These are phyloP conservation scores for Cryptococcus maquisensis DNA, from an alignment of 1,284 basidiomycete genomes.

Conservation along the genomic window DNA sequence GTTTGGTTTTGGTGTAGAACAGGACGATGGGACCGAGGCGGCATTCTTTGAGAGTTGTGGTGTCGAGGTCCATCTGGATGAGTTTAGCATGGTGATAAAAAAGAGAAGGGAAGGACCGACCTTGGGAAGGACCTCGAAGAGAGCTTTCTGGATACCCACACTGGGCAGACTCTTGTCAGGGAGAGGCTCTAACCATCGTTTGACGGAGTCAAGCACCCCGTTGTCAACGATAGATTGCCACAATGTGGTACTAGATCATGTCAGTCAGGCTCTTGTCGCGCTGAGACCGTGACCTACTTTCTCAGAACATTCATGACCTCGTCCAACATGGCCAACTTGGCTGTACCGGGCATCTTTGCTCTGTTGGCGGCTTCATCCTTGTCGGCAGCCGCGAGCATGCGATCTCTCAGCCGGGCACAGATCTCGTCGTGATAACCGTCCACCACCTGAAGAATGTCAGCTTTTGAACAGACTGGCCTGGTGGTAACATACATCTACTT, in stretches of 20 bases:
- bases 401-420: slow-evolving; percentile 73
- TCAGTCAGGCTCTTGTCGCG: background rate
- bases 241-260: slow-evolving; percentile 62
- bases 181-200: slow-evolving; percentile 89
- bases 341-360: slow-evolving; percentile 75
- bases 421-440: slow-evolving; percentile 90
- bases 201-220: slow-evolving; percentile 84
- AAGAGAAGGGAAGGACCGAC: slow-evolving; percentile 26
- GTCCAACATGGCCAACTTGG: slow-evolving; percentile 78
- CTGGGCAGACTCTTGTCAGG: slow-evolving; percentile 88
- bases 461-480: background rate
- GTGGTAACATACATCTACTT: slow-evolving; percentile 39
- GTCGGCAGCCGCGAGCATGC: slow-evolving; percentile 83
- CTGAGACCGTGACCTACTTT: slow-evolving; percentile 60
- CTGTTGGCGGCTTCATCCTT: slow-evolving; percentile 78
- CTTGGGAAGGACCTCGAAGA: slow-evolving; percentile 76
- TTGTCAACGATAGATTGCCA: slow-evolving; percentile 93
- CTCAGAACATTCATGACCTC: slow-evolving; percentile 89
- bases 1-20: slow-evolving; percentile 87
- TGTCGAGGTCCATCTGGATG: slow-evolving; percentile 81
- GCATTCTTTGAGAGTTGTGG: slow-evolving; percentile 83
- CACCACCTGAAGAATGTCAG: slow-evolving; percentile 53
- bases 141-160: slow-evolving; percentile 89
- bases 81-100: background rate
- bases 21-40: slow-evolving; percentile 86